phyloP scores from a whole-genome alignment of 345 rosid species.

The Eucalyptus albens region DNA sequence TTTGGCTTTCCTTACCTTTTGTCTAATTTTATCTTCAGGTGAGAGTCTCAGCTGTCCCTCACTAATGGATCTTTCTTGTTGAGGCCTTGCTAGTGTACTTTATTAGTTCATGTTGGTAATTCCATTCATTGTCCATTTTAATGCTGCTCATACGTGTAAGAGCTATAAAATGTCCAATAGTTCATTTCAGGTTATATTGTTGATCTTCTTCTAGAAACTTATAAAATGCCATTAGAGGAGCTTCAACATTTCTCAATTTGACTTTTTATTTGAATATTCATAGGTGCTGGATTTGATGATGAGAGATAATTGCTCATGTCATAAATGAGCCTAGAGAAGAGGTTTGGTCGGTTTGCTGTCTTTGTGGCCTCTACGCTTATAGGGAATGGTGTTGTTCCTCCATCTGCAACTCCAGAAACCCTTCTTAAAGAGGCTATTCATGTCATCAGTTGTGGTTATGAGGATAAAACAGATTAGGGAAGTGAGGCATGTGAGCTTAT shows the following conservation, averaged over 20 bases:
- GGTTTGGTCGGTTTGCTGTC: slow-evolving; percentile 81
- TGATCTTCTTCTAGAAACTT: neutral
- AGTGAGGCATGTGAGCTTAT: slow-evolving; percentile 30
- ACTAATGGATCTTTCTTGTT: slow-evolving; percentile 44
- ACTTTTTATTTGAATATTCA: neutral
- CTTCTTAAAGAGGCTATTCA: slow-evolving; percentile 90
- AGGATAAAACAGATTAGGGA: slow-evolving; percentile 91
- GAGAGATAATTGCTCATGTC: slow-evolving; percentile 87
- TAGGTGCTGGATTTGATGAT: slow-evolving; percentile 93
- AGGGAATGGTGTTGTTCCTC: slow-evolving; percentile 93
- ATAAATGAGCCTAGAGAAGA: slow-evolving; percentile 85
- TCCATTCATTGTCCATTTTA: neutral
- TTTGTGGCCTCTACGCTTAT: slow-evolving; percentile 89
- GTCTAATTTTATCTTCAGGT: slow-evolving; percentile 32
- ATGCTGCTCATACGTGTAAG: neutral
- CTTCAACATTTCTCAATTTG: neutral
- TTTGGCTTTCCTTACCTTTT: neutral
- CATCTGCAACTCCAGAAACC: slow-evolving; percentile 75
- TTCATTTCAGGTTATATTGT: neutral
- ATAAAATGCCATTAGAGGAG: neutral
- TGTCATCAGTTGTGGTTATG: slow-evolving; percentile 79
- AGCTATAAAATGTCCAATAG: neutral
- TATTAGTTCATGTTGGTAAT: too few species aligned
- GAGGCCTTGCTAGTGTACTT: neutral
- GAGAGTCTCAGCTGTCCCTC: slow-evolving; percentile 78